These are phyloP conservation scores for Hymenochaete sp. DNA, from an alignment of 1,284 basidiomycete species.

Conservation along the genomic window DNA sequence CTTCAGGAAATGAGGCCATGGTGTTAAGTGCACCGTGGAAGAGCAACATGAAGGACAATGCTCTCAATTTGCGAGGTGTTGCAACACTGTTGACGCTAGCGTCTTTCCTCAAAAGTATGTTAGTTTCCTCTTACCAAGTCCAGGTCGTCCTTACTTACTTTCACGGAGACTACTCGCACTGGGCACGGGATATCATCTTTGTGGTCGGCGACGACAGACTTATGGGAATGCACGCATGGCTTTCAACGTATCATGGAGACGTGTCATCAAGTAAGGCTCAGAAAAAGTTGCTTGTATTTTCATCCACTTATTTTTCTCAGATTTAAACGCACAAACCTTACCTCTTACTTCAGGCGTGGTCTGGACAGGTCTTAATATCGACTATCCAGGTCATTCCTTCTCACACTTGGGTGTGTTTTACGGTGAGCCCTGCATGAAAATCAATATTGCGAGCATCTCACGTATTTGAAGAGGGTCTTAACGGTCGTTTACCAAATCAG, in stretches of 20 bases:
- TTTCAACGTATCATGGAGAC: conserved; percentile 72
- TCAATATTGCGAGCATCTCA: background rate
- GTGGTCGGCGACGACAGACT: conserved; percentile 84
- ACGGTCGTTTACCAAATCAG: conserved; percentile 93
- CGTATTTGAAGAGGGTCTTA: conserved; percentile 72
- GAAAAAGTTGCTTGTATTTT: conserved; percentile 7
- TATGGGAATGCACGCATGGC: conserved; percentile 90
- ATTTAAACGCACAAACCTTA: conserved; percentile 57
- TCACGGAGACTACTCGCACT: conserved; percentile 70
- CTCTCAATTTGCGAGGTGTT: conserved; percentile 79
- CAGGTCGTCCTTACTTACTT: conserved; percentile 5
- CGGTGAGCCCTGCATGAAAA: conserved; percentile 43
- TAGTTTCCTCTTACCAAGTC: background rate
- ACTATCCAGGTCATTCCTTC: conserved; percentile 96
- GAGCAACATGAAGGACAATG: conserved; percentile 51
- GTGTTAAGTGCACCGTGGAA: conserved; percentile 86
- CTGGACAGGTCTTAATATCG: conserved; percentile 92
- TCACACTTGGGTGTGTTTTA: conserved; percentile 88
- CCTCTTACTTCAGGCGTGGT: conserved; percentile 68
- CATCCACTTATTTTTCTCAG: conserved; percentile 30
- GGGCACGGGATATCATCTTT: conserved; percentile 92
- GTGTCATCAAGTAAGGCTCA: conserved; percentile 50
- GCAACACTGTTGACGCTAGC: conserved; percentile 79
- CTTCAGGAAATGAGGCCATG: conserved; percentile 85
- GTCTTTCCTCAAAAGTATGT: conserved; percentile 70